A percentile compares a stretch with the other conserved stretches of the same genome.
phyloP scores from a whole-genome alignment of 1,284 basidiomycete species.

The Apiotrichum sp. region DNA sequence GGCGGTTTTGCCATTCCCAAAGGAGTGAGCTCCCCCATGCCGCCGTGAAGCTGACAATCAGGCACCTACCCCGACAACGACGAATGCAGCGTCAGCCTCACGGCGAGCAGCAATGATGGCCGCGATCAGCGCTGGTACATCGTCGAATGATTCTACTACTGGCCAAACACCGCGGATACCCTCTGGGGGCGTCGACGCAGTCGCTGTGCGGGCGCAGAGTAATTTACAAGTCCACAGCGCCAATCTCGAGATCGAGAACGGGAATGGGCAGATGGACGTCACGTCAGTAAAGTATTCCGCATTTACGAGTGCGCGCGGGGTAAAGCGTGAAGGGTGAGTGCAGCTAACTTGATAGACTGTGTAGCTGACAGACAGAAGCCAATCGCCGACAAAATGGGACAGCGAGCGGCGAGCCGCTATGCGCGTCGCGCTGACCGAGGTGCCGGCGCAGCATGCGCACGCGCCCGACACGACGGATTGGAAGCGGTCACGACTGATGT shows the following conservation, averaged over 20 bases:
- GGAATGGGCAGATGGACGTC: background rate
- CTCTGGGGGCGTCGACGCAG: constrained; percentile 26
- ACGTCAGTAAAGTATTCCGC: constrained; percentile 10
- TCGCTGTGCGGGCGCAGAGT: constrained; percentile 21
- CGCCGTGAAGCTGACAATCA: background rate
- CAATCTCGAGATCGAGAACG: constrained; percentile 11
- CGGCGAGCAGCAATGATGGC: constrained; percentile 23
- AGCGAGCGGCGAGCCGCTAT: constrained; percentile 4
- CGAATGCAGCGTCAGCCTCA: background rate
- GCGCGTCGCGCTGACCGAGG: constrained; percentile 23
- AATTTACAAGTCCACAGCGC: constrained; percentile 10
- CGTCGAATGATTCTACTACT: background rate
- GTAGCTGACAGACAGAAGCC: constrained; percentile 6
- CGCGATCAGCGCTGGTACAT: constrained; percentile 4
- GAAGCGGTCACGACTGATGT: constrained; percentile 22
- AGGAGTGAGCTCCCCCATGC: background rate
- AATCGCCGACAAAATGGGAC: constrained; percentile 10
- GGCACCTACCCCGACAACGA: background rate
- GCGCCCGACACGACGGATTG: constrained; percentile 10
- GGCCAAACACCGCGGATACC: constrained; percentile 30
- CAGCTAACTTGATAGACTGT: too few species aligned
- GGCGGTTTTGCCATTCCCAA: constrained; percentile 7
- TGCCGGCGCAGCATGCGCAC: constrained; percentile 5
- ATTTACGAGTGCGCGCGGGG: constrained; percentile 35
- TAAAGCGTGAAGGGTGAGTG: constrained; percentile 31